phyloP scores from a whole-genome alignment of 345 rosid genomes.

The Salix exigua region DNA sequence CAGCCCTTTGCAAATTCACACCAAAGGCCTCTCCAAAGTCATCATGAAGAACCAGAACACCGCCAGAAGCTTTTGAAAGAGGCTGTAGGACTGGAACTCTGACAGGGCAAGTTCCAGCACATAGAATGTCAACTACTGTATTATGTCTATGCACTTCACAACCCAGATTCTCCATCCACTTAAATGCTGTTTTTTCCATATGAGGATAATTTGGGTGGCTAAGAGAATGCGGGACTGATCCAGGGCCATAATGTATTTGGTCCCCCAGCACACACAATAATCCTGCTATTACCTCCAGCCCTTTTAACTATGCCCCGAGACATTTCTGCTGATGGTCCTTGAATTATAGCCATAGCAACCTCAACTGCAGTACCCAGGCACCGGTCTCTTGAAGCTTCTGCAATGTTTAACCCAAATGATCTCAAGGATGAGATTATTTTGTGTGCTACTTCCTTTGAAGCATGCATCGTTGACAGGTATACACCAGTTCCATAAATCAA shows the following conservation, averaged over 20 bases:
- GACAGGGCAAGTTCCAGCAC: constrained; percentile 97
- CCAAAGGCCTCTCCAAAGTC: constrained; percentile 99
- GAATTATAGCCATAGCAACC: constrained; percentile 85
- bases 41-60: constrained; percentile 91
- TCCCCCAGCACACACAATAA: constrained; percentile 92
- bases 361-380: constrained; percentile 89
- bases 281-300: constrained; percentile 82
- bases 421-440: constrained; percentile 85
- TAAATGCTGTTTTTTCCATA: constrained; percentile 78
- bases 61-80: constrained; percentile 91
- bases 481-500: constrained; percentile 92
- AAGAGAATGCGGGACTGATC: constrained; percentile 81
- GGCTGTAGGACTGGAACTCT: constrained; percentile 87
- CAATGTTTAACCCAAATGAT: constrained; percentile 62
- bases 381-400: constrained; percentile 89
- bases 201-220: constrained; percentile 82
- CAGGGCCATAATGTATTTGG: constrained; percentile 92
- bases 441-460: constrained; percentile 89
- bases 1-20: constrained; percentile 91
- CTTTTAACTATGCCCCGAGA: constrained; percentile 82
- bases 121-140: constrained; percentile 84
- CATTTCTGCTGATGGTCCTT: constrained; percentile 89
- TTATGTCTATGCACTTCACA: constrained; percentile 65
- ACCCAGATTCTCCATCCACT: constrained; percentile 86
- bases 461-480: constrained; percentile 90